Conservation (phyloP, 345 rosid genomes). For the Syzygium aqueum region DNA sequence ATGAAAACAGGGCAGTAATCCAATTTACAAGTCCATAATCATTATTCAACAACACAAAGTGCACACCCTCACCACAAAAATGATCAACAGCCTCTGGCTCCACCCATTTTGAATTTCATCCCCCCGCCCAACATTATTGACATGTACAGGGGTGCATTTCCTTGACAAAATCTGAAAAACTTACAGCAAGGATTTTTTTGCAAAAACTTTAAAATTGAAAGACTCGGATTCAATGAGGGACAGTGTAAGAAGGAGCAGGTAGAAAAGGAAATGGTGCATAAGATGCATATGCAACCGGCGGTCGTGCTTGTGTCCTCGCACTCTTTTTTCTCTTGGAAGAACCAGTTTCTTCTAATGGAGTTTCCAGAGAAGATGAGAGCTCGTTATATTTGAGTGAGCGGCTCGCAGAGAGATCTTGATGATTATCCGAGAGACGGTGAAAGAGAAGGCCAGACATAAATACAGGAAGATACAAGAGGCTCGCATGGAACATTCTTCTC, state of each 20-base stretch:
- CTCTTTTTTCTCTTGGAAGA: constrained; percentile 4
- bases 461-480: constrained; percentile 83
- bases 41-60: neutral
- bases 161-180: neutral
- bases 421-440: constrained; percentile 42
- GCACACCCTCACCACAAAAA: neutral
- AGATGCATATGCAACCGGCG: constrained; percentile 86
- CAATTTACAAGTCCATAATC: neutral
- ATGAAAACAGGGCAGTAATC: neutral
- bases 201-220: neutral
- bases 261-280: constrained; percentile 92
- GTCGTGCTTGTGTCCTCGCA: constrained; percentile 17
- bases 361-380: constrained; percentile 12
- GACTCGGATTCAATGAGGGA: constrained; percentile 1
- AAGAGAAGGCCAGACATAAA: constrained; percentile 78
- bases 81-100: neutral
- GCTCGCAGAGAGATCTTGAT: constrained; percentile 16
- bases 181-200: neutral
- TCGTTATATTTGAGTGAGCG: constrained; percentile 1
- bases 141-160: neutral
- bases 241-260: constrained; percentile 58
- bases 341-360: neutral
- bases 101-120: neutral
- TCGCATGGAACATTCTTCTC: constrained; percentile 73
- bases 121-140: neutral